These are phyloP conservation scores for Warburgia ugandensis DNA, from an alignment of 164 flowering plant species.

Conservation along the genomic window DNA sequence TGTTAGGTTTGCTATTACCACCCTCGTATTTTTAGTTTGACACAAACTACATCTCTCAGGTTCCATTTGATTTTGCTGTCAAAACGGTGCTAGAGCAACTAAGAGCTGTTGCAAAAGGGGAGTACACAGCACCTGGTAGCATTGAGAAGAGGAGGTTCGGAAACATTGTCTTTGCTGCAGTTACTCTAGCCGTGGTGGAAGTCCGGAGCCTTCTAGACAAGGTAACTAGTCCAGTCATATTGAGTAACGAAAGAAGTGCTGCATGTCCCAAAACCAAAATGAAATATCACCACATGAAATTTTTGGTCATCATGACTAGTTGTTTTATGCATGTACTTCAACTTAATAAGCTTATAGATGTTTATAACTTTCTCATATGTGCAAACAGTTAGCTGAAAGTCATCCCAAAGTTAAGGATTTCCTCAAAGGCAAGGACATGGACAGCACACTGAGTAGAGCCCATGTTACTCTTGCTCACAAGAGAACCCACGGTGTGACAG, in stretches of 20 bases:
- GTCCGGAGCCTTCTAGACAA: slow-evolving; percentile 34
- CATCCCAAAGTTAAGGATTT: slow-evolving; percentile 41
- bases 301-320: background rate
- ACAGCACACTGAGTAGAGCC: slow-evolving; percentile 40
- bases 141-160: slow-evolving; percentile 68
- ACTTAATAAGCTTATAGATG: background rate
- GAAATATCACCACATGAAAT: no score
- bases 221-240: slow-evolving; percentile 22
- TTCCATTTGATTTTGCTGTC: slow-evolving; percentile 80
- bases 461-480: slow-evolving; percentile 97
- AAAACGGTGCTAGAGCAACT: slow-evolving; percentile 63
- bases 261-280: no score
- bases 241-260: background rate
- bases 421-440: slow-evolving; percentile 40
- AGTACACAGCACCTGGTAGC: slow-evolving; percentile 34
- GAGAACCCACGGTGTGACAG: slow-evolving; percentile 78
- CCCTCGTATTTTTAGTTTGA: no score
- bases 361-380: background rate
- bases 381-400: slow-evolving; percentile 42
- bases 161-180: slow-evolving; percentile 74
- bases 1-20: no score
- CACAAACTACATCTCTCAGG: slow-evolving; percentile 31
- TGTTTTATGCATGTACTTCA: background rate
- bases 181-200: slow-evolving; percentile 60
- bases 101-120: slow-evolving; percentile 55